A percentile compares a stretch with the other conserved stretches of the same genome.
Evolutionary conservation across 139 green algal species (phyloP).

Genomic region (Chlamydomonas urium): DNA sequence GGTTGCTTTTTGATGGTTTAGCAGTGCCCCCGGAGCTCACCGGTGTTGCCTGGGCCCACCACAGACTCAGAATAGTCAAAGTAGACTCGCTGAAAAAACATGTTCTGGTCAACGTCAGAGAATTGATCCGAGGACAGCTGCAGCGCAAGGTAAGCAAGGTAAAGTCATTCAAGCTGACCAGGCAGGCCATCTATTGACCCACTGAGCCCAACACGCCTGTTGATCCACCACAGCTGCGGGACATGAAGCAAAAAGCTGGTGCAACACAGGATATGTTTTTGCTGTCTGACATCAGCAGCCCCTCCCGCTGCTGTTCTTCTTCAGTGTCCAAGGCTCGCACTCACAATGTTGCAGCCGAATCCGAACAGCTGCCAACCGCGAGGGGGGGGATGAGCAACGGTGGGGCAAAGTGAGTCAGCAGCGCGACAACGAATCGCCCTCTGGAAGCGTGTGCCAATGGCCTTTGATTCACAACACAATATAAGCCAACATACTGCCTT

Average conservation of each 20-base stretch:
- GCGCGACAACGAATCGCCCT: no score
- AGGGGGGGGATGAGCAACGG: not conserved
- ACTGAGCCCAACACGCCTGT: not conserved
- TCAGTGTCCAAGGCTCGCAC: not conserved
- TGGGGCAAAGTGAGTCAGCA: not conserved
- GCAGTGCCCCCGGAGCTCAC: not conserved
- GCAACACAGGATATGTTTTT: not conserved
- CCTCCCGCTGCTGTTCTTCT: not conserved
- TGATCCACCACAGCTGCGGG: not conserved
- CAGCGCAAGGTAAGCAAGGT: not conserved
- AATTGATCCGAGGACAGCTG: slow-evolving; percentile 50
- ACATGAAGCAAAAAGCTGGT: not conserved
- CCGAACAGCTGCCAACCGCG: slow-evolving; percentile 64
- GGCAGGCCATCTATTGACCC: not conserved
- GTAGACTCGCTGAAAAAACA: slow-evolving; percentile 66
- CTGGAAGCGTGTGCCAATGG: no score
- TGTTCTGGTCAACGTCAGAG: slow-evolving; percentile 29
- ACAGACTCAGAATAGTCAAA: slow-evolving; percentile 69
- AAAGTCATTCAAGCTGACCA: not conserved
- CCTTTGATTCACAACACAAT: no score
- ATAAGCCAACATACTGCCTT: no score
- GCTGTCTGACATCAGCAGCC: not conserved
- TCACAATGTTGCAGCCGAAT: slow-evolving; percentile 72
- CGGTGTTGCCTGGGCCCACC: slow-evolving; percentile 55
- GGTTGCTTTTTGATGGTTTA: not conserved